Percentiles rank a stretch among this genome's conserved stretches.
phyloP scores from a whole-genome alignment of 2,329 filamentous ascomycete genomes.

The Alternaria novae-zelandiae region DNA sequence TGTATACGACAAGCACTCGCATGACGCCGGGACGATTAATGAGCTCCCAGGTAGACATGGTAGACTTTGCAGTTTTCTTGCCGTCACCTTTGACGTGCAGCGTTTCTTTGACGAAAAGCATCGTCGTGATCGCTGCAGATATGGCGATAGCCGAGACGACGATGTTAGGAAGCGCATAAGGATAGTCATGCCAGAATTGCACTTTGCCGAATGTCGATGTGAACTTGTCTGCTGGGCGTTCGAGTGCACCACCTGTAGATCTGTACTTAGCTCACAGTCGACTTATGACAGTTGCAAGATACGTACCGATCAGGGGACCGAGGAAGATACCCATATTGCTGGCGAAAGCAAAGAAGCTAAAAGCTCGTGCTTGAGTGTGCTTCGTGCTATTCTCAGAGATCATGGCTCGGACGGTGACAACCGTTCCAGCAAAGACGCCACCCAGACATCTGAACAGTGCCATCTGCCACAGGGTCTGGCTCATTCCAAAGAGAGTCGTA shows the following conservation, averaged over 20 bases:
- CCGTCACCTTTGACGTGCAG: constrained; percentile 34
- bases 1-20: constrained; percentile 70
- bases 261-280: neutral
- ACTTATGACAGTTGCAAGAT: neutral
- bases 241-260: constrained; percentile 67
- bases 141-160: constrained; percentile 62
- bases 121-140: constrained; percentile 59
- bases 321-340: constrained; percentile 77
- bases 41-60: constrained; percentile 61
- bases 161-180: constrained; percentile 71
- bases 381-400: constrained; percentile 74
- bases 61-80: constrained; percentile 27
- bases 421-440: constrained; percentile 75
- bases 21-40: constrained; percentile 68
- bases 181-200: constrained; percentile 67
- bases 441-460: constrained; percentile 72
- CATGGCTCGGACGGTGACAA: constrained; percentile 79
- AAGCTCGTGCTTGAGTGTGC: constrained; percentile 73
- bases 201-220: constrained; percentile 62
- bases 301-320: constrained; percentile 66
- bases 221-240: constrained; percentile 71
- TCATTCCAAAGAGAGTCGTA: constrained; percentile 72
- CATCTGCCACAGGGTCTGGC: constrained; percentile 74
- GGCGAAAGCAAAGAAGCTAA: constrained; percentile 77
- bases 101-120: constrained; percentile 67